Evolutionary conservation across 1,284 basidiomycete genomes (phyloP).

Genomic region (Peniophora sp.): DNA sequence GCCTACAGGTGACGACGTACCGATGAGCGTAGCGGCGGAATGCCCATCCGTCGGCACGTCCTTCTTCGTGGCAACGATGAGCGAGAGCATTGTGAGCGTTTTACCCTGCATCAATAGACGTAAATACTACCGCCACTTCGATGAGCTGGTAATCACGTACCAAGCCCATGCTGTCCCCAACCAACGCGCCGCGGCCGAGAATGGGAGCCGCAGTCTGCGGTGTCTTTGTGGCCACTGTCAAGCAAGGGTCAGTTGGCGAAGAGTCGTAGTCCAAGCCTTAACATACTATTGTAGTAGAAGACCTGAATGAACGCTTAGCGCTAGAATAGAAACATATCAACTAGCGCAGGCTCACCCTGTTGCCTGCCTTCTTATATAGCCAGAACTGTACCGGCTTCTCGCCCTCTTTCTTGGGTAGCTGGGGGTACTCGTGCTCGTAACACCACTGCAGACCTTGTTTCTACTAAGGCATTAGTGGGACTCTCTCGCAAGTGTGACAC

Average conservation of each 20-base stretch:
- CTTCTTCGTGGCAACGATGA: constrained; percentile 68
- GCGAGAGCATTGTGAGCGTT: constrained; percentile 74
- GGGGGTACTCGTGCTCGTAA: constrained; percentile 67
- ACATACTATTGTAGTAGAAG: constrained; percentile 63
- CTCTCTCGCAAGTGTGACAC: constrained; percentile 8
- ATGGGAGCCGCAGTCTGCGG: constrained; percentile 58
- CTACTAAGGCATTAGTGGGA: constrained; percentile 25
- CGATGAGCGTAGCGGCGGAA: constrained; percentile 67
- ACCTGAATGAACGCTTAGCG: constrained; percentile 23
- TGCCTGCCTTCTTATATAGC: constrained; percentile 51
- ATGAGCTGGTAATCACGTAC: constrained; percentile 15
- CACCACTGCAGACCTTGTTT: constrained; percentile 77
- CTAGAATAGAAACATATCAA: not conserved
- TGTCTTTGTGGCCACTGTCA: constrained; percentile 68
- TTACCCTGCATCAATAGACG: constrained; percentile 56
- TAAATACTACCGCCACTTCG: not conserved
- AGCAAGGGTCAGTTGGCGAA: not conserved
- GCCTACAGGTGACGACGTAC: constrained; percentile 31
- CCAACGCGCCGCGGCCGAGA: constrained; percentile 77
- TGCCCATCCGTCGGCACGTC: constrained; percentile 46
- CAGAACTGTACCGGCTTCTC: constrained; percentile 86
- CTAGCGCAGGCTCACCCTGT: constrained; percentile 33
- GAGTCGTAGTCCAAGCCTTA: too few species aligned
- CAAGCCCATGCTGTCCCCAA: constrained; percentile 86
- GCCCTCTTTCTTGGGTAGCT: constrained; percentile 51